phyloP scores from a whole-genome alignment of 1,139 yeast species.

The Saccharomycopsis hybrid region DNA sequence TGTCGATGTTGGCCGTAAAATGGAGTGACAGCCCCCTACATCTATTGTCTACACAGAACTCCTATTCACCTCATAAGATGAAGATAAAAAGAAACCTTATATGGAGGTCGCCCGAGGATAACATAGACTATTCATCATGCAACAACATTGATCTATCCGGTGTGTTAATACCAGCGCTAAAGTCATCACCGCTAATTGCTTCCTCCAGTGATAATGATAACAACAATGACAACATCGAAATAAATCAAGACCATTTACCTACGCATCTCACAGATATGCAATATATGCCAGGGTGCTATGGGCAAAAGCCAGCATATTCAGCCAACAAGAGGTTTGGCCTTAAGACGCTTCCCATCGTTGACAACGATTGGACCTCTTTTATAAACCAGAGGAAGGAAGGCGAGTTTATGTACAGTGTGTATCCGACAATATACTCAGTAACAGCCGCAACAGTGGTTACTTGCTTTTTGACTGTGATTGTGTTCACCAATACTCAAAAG shows the following conservation, averaged over 20 bases:
- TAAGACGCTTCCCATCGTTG: constrained; percentile 34
- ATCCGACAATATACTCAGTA: constrained; percentile 54
- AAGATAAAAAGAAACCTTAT: constrained; percentile 10
- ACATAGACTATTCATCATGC: constrained; percentile 9
- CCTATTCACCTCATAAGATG: no score
- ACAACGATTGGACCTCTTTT: constrained; percentile 37
- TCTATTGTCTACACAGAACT: no score
- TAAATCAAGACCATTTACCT: background rate
- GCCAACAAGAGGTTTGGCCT: constrained; percentile 22
- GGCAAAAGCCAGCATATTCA: constrained; percentile 37
- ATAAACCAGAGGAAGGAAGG: constrained; percentile 30
- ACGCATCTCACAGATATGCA: constrained; percentile 22
- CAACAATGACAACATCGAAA: background rate
- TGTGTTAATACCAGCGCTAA: constrained; percentile 1
- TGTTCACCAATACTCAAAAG: constrained; percentile 53
- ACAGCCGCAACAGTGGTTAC: constrained; percentile 63
- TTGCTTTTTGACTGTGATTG: constrained; percentile 56
- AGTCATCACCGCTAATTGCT: no score
- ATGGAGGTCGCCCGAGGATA: constrained; percentile 15
- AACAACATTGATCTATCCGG: constrained; percentile 3
- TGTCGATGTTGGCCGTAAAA: no score
- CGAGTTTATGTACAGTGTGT: constrained; percentile 48
- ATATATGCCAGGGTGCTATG: constrained; percentile 37
- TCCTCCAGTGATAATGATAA: background rate
- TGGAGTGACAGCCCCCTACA: no score